A percentile compares a stretch with the other conserved stretches of the same genome.
phyloP scores from a whole-genome alignment of 129 eudicot genomes.

The Flaveria trinervia region DNA sequence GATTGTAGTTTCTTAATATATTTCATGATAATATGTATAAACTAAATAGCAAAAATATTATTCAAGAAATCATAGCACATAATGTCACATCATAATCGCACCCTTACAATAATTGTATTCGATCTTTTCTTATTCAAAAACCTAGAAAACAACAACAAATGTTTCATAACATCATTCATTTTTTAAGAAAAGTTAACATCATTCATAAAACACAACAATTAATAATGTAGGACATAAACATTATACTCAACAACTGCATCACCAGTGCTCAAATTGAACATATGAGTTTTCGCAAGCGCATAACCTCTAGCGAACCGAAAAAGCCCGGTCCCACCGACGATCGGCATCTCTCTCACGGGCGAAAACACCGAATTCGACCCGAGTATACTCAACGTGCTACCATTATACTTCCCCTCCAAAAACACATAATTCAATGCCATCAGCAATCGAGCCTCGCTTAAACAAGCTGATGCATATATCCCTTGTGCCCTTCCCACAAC shows the following conservation, averaged over 20 bases:
- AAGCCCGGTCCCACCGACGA: neutral
- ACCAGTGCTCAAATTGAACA: slow-evolving; percentile 24
- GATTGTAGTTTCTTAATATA: too few species aligned
- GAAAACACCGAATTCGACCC: neutral
- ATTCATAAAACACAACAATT: neutral
- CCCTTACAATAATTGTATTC: neutral
- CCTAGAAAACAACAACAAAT: neutral
- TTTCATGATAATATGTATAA: neutral
- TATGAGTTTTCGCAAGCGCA: slow-evolving; percentile 47
- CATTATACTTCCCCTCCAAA: neutral
- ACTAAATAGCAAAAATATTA: neutral
- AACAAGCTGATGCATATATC: neutral
- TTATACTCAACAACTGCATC: slow-evolving; percentile 55
- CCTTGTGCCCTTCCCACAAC: neutral
- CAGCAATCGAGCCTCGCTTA: neutral
- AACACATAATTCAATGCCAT: neutral
- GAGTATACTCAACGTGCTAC: neutral
- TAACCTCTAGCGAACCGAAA: slow-evolving; percentile 36
- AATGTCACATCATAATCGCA: neutral
- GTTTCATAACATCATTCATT: neutral
- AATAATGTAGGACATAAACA: slow-evolving; percentile 47
- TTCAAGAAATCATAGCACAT: neutral
- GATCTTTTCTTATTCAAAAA: neutral
- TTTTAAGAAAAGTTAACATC: too few species aligned
- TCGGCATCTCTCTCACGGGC: neutral